A percentile compares a stretch with the other conserved stretches of the same genome.
Conservation (phyloP, 345 rosid species). For the Aquilaria yunnanensis region DNA sequence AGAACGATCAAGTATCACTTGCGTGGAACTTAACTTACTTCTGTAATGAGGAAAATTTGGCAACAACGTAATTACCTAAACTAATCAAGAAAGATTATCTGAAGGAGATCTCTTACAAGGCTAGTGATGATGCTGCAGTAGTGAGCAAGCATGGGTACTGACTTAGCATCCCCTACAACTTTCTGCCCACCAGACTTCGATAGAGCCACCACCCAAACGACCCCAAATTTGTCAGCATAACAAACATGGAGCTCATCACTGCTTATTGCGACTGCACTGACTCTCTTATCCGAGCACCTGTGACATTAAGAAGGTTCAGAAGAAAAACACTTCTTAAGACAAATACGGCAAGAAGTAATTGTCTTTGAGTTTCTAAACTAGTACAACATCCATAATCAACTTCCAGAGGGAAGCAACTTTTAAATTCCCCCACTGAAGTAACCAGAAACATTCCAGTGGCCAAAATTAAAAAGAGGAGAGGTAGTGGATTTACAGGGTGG, state of each 20-base stretch:
- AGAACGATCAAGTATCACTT: no score
- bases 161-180: slow-evolving; percentile 40
- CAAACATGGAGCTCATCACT: slow-evolving; percentile 58
- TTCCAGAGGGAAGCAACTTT: no score
- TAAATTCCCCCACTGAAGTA: no score
- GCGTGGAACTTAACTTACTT: no score
- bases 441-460: no score
- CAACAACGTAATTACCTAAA: neutral
- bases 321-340: neutral
- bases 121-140: slow-evolving; percentile 95
- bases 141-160: slow-evolving; percentile 72
- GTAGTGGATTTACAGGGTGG: slow-evolving; percentile 49
- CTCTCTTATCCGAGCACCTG: slow-evolving; percentile 92
- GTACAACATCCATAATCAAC: neutral
- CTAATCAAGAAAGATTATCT: neutral
- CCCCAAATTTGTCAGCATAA: slow-evolving; percentile 95
- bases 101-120: slow-evolving; percentile 36
- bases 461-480: neutral
- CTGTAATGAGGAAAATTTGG: neutral
- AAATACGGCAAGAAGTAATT: neutral
- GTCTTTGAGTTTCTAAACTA: neutral
- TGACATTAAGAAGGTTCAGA: slow-evolving; percentile 2
- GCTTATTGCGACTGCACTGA: slow-evolving; percentile 71
- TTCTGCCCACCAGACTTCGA: slow-evolving; percentile 34
- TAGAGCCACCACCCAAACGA: slow-evolving; percentile 76